Evolutionary conservation across 371 early-diverging fungal species (phyloP).

Genomic region (Mucor lusitanicus): DNA sequence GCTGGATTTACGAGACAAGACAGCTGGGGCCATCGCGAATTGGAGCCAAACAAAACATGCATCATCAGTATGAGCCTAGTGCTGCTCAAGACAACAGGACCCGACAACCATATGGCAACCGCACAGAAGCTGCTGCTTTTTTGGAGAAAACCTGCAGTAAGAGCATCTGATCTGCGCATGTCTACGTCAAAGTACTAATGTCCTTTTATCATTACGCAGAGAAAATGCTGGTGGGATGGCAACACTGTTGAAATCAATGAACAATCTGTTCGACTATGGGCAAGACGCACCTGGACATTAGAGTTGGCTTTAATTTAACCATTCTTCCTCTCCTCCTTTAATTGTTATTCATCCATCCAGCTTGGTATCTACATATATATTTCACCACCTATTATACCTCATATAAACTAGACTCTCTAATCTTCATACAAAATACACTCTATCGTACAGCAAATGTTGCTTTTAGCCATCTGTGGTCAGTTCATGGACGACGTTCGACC

Average conservation of each 20-base stretch:
- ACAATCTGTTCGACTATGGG: slow-evolving; percentile 68
- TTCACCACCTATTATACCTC: background rate
- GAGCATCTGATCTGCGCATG: background rate
- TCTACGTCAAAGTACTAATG: too few species aligned
- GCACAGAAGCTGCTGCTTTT: slow-evolving; percentile 76
- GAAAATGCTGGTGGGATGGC: slow-evolving; percentile 86
- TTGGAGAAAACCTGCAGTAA: slow-evolving; percentile 79
- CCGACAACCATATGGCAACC: slow-evolving; percentile 66
- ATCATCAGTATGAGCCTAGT: slow-evolving; percentile 69
- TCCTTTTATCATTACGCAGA: slow-evolving; percentile 28
- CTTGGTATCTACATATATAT: background rate
- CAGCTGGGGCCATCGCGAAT: slow-evolving; percentile 72
- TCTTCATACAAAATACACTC: background rate
- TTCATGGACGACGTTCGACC: too few species aligned
- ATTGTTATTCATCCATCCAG: background rate
- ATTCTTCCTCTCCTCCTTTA: too few species aligned
- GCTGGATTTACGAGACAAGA: slow-evolving; percentile 70
- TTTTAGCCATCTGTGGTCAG: too few species aligned
- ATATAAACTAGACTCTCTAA: background rate
- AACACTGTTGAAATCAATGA: slow-evolving; percentile 58
- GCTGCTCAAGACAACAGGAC: slow-evolving; percentile 69
- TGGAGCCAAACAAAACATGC: slow-evolving; percentile 62
- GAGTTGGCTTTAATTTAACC: slow-evolving; percentile 36
- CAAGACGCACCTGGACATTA: slow-evolving; percentile 78
- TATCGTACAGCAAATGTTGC: too few species aligned